Conservation (phyloP, 257 asterid genomes). For the Scutellaria baicalensis region DNA sequence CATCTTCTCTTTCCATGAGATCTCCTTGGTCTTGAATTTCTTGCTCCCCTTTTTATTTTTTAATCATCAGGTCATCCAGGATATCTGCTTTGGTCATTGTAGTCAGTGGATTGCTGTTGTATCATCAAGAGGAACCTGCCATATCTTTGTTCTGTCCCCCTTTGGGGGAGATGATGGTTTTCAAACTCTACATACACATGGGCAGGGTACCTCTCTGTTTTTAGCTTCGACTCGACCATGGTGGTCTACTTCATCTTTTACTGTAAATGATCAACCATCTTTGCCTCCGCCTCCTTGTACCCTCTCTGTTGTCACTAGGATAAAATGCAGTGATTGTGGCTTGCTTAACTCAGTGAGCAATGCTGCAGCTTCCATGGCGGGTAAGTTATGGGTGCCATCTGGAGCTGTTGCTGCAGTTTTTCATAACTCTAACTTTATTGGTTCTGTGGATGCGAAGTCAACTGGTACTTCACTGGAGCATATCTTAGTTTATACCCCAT, state of each 20-base stretch:
- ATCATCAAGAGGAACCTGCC: constrained; percentile 67
- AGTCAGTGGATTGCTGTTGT: constrained; percentile 69
- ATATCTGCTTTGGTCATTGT: constrained; percentile 56
- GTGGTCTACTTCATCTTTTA: constrained; percentile 58
- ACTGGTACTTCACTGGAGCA: constrained; percentile 40
- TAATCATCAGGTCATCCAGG: constrained; percentile 54
- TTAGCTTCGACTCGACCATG: constrained; percentile 44
- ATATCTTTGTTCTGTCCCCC: constrained; percentile 53
- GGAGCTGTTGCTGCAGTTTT: constrained; percentile 65
- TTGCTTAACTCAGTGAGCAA: constrained; percentile 52
- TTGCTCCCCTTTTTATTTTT: background rate
- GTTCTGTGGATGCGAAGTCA: constrained; percentile 33
- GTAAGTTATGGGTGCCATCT: constrained; percentile 48
- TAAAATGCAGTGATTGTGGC: constrained; percentile 49
- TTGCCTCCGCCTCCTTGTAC: constrained; percentile 52
- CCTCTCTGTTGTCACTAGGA: constrained; percentile 46
- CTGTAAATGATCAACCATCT: constrained; percentile 38
- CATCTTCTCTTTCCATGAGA: constrained; percentile 1
- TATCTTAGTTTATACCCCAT: constrained; percentile 57
- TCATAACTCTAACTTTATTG: constrained; percentile 40
- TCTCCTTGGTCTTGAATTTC: constrained; percentile 6
- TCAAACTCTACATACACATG: constrained; percentile 31
- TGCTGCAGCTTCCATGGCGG: constrained; percentile 60
- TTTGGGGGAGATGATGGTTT: constrained; percentile 51
- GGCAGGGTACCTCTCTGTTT: constrained; percentile 28